These are phyloP conservation scores for Straminergon stramineum DNA, from an alignment of 225 moss, liverwort and hornwort species.

Conservation along the genomic window DNA sequence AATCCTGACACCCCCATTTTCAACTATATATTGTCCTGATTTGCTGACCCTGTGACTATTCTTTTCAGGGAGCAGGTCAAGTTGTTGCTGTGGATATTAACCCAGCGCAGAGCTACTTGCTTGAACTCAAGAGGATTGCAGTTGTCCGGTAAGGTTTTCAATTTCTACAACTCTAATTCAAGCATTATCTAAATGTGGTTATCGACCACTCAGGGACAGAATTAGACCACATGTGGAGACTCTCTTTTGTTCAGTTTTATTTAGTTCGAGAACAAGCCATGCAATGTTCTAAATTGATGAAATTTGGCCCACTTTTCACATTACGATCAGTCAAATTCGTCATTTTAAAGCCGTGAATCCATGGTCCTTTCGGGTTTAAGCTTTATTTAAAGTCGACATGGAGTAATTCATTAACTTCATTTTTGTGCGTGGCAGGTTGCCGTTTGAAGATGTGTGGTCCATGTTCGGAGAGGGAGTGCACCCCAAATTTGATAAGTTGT, in stretches of 20 bases:
- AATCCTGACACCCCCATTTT: background rate
- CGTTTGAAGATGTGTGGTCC: slow-evolving; percentile 90
- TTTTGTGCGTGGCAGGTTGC: slow-evolving; percentile 30
- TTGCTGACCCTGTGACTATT: background rate
- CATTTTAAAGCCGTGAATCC: background rate
- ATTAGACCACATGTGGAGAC: background rate
- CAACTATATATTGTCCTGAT: background rate
- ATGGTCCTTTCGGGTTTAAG: background rate
- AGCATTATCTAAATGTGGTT: no score
- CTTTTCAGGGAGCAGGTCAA: slow-evolving; percentile 76
- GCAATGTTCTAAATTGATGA: background rate
- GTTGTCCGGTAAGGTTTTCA: slow-evolving; percentile 40
- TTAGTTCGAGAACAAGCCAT: background rate
- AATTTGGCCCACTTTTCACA: background rate
- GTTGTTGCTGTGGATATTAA: slow-evolving; percentile 98
- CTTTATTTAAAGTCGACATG: background rate
- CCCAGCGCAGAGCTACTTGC: slow-evolving; percentile 94
- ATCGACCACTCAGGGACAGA: background rate
- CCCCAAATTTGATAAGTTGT: slow-evolving; percentile 62
- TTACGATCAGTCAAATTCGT: background rate
- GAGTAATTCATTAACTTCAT: no score
- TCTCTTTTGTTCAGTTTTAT: background rate
- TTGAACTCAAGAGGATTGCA: slow-evolving; percentile 80
- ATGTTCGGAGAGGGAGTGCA: slow-evolving; percentile 99
- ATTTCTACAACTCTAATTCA: background rate